Percentiles rank a stretch among this genome's conserved stretches.
phyloP scores from a whole-genome alignment of 148 eudicot genomes.

The Vaccinium macrocarpon region DNA sequence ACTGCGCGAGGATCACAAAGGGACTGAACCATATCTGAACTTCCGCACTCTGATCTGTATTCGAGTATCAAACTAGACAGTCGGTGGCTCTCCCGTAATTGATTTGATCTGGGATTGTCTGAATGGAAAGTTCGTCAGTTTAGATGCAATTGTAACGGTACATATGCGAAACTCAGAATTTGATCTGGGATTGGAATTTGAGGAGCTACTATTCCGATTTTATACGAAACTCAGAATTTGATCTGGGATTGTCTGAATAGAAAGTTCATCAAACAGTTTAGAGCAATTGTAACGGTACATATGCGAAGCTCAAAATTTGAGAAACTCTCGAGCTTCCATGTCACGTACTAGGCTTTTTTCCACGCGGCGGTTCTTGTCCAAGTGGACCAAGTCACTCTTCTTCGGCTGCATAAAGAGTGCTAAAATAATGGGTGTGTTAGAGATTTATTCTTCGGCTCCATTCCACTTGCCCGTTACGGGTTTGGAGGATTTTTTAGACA shows the following conservation, averaged over 20 bases:
- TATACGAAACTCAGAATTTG: background rate
- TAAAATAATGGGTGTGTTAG: too few species aligned
- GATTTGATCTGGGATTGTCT: conserved; percentile 39
- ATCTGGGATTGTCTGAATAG: conserved; percentile 43
- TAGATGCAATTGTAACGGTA: background rate
- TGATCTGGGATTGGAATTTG: background rate
- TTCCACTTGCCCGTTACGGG: too few species aligned
- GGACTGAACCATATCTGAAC: conserved; percentile 56
- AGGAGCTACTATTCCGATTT: background rate
- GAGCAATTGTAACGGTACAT: background rate
- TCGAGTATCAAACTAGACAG: conserved; percentile 37
- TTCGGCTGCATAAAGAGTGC: conserved; percentile 13
- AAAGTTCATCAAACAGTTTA: background rate
- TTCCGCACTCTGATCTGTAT: conserved; percentile 69
- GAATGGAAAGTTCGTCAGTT: background rate
- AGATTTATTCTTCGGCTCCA: too few species aligned
- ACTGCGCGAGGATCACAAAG: conserved; percentile 44
- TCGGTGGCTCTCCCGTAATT: conserved; percentile 36
- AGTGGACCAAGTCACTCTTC: conserved; percentile 18
- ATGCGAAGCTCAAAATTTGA: background rate
- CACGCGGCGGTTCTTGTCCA: conserved; percentile 17
- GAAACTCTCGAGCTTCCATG: conserved; percentile 20
- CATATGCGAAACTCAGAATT: background rate
- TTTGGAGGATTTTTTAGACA: too few species aligned
- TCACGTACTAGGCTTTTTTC: background rate